Evolutionary conservation across 1,284 basidiomycete genomes (phyloP).

Genomic region (Erythrobasidium hasegawianum): DNA sequence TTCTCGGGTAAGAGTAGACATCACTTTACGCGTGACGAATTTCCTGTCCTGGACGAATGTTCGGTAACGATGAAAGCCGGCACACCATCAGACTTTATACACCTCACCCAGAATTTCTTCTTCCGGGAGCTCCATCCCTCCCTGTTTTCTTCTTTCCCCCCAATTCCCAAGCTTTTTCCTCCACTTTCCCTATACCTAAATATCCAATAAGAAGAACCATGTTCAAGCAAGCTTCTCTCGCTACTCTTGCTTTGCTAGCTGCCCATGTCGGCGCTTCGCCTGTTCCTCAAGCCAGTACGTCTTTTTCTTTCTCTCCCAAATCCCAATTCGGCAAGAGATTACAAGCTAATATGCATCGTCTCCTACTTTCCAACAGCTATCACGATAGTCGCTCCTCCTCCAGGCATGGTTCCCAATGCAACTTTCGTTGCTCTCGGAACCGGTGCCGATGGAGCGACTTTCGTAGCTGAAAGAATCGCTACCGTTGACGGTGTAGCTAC

Average conservation of each 20-base stretch:
- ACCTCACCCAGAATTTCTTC: too few species aligned
- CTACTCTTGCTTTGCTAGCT: background rate
- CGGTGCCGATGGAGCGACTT: background rate
- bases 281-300: background rate
- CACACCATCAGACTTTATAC: too few species aligned
- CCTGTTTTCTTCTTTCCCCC: background rate
- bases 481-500: background rate
- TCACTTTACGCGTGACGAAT: too few species aligned
- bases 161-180: background rate
- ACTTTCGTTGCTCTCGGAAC: background rate
- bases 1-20: too few species aligned
- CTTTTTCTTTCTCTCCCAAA: too few species aligned
- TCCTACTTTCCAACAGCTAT: background rate
- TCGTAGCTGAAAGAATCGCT: background rate
- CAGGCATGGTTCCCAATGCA: conserved; percentile 1
- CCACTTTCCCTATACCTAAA: background rate
- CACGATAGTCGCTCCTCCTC: background rate
- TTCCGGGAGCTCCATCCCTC: too few species aligned
- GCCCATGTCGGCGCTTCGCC: background rate
- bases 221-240: background rate
- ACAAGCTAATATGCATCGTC: too few species aligned
- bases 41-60: too few species aligned
- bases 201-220: too few species aligned
- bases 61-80: too few species aligned
- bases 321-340: background rate